phyloP scores from a whole-genome alignment of 805 yeast species.

The Starmerella kuoi region DNA sequence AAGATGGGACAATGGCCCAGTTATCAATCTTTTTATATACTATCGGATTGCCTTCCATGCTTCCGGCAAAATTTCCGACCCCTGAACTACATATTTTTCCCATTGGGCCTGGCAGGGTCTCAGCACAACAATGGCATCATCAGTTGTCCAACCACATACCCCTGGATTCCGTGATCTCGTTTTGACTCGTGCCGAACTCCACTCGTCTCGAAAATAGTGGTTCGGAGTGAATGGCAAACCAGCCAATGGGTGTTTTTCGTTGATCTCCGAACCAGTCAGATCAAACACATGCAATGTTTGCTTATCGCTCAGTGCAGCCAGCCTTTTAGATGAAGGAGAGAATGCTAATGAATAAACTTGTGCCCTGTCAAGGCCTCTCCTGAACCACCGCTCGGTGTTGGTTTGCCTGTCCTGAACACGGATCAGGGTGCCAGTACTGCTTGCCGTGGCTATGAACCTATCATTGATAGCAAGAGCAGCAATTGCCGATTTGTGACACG shows the following conservation, averaged over 20 bases:
- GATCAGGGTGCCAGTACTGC: conserved; percentile 70
- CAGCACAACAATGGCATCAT: conserved; percentile 56
- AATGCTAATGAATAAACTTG: conserved; percentile 70
- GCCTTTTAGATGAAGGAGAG: conserved; percentile 57
- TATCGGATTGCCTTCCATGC: conserved; percentile 52
- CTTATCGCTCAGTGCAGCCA: conserved; percentile 83
- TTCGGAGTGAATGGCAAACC: conserved; percentile 51
- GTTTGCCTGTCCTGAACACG: conserved; percentile 58
- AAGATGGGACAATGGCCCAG: no score
- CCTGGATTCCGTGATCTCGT: conserved; percentile 35
- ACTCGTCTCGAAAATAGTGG: conserved; percentile 65
- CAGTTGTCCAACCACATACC: conserved; percentile 63
- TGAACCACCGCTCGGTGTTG: conserved; percentile 62
- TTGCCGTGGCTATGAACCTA: conserved; percentile 63
- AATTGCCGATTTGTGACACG: conserved; percentile 62
- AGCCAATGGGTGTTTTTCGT: conserved; percentile 52
- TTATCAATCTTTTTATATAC: no score
- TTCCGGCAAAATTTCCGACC: conserved; percentile 50
- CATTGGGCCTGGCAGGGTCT: conserved; percentile 67
- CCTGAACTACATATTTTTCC: conserved; percentile 70
- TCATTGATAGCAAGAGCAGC: conserved; percentile 55
- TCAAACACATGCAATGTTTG: conserved; percentile 79
- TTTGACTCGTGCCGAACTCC: conserved; percentile 76
- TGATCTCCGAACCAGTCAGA: conserved; percentile 27
- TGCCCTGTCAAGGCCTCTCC: conserved; percentile 85